Conservation (phyloP, 2,329 filamentous ascomycete genomes). For the Hypoxylon sp. region DNA sequence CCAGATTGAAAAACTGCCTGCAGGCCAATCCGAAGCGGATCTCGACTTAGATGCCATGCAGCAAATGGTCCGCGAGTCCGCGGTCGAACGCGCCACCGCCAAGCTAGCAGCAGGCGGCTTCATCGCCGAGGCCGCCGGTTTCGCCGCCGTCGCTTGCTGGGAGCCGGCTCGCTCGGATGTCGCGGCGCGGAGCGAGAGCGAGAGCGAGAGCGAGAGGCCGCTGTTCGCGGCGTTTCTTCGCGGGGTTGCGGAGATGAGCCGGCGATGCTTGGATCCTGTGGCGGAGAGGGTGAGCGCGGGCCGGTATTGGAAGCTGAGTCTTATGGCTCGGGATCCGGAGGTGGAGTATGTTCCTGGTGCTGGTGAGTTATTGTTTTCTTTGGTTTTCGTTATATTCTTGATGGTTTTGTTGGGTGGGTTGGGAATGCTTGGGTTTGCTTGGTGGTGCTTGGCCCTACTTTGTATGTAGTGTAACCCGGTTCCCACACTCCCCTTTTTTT, state of each 20-base stretch:
- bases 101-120: conserved; percentile 31
- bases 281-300: conserved; percentile 26
- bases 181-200: not conserved
- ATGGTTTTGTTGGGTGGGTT: too few species aligned
- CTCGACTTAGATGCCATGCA: conserved; percentile 9
- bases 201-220: not conserved
- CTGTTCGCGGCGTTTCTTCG: conserved; percentile 6
- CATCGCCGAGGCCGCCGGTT: conserved; percentile 33
- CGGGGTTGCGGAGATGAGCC: not conserved
- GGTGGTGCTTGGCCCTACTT: too few species aligned
- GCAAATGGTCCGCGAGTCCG: conserved; percentile 5
- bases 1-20: conserved; percentile 22
- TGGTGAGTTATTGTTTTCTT: conserved; percentile 15
- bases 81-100: conserved; percentile 1
- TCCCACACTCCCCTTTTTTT: too few species aligned
- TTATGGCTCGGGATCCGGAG: conserved; percentile 35
- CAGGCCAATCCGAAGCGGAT: not conserved
- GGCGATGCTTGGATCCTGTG: conserved; percentile 16
- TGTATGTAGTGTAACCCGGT: too few species aligned
- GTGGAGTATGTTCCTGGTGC: conserved; percentile 30
- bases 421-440: too few species aligned
- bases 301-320: conserved; percentile 34
- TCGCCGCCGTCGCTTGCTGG: conserved; percentile 35
- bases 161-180: conserved; percentile 14
- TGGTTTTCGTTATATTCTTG: not conserved